These are phyloP conservation scores for Mrakiaceae sp. DNA, from an alignment of 1,284 basidiomycete species.

Conservation along the genomic window DNA sequence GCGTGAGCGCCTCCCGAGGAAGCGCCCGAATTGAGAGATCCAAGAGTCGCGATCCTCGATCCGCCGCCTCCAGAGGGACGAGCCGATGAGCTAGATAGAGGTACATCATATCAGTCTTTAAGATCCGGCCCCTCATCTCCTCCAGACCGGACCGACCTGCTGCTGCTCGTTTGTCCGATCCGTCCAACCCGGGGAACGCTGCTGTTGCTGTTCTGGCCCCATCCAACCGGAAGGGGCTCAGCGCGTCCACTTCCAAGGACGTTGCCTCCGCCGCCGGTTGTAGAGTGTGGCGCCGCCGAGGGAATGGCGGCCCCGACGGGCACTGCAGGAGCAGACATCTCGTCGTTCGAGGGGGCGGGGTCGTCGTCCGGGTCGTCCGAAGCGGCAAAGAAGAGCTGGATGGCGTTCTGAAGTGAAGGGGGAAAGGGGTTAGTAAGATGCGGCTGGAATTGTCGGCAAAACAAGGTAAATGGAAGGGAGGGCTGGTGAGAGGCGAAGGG, in stretches of 20 bases:
- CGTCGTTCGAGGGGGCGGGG: conserved; percentile 1
- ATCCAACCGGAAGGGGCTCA: neutral
- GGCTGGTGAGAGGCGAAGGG: neutral
- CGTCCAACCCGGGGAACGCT: too few species aligned
- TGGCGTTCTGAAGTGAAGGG: conserved; percentile 24
- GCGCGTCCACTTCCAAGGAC: conserved; percentile 1
- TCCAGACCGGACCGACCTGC: too few species aligned
- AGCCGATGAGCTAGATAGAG: neutral
- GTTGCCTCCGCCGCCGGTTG: neutral
- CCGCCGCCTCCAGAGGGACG: neutral
- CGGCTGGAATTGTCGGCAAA: neutral
- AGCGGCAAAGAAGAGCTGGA: conserved; percentile 32
- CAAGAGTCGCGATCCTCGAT: conserved; percentile 19
- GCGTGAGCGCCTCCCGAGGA: neutral
- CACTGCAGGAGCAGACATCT: conserved; percentile 3
- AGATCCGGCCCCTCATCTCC: too few species aligned
- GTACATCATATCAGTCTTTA: neutral
- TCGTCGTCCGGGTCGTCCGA: conserved; percentile 19
- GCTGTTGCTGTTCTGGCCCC: too few species aligned
- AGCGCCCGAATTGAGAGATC: conserved; percentile 9
- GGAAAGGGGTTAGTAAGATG: neutral
- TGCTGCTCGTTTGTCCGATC: too few species aligned
- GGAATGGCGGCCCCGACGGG: neutral
- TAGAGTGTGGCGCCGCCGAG: neutral
- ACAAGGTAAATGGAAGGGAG: neutral